phyloP scores from a whole-genome alignment of 768 basidiomycete species.

The Termitomyces sp. region DNA sequence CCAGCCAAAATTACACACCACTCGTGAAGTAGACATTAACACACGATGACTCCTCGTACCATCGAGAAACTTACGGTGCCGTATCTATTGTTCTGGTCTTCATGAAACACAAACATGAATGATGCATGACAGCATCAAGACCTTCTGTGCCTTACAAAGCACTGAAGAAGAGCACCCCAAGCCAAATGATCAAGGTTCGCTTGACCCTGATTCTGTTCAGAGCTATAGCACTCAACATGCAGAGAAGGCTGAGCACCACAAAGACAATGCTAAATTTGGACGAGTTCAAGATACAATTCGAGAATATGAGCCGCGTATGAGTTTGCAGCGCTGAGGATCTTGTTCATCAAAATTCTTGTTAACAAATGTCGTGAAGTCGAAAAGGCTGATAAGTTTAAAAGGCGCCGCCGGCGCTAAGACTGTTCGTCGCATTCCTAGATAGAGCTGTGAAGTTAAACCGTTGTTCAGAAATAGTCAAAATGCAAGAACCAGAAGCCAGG shows the following conservation, averaged over 20 bases:
- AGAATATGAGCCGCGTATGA: neutral
- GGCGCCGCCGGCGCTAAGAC: too few relatives aligned
- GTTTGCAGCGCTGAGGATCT: slow-evolving; percentile 2
- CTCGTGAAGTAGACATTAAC: slow-evolving; percentile 6
- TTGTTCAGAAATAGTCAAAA: neutral
- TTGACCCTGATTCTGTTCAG: slow-evolving; percentile 20
- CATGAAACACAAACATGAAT: neutral
- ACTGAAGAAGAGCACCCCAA: slow-evolving; percentile 17
- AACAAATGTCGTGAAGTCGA: neutral
- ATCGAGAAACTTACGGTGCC: slow-evolving; percentile 11
- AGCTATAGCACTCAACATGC: slow-evolving; percentile 15
- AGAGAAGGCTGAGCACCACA: slow-evolving; percentile 18
- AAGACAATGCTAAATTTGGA: slow-evolving; percentile 16
- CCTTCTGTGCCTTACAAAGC: slow-evolving; percentile 11
- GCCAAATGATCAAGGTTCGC: slow-evolving; percentile 15
- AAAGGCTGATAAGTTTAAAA: too few relatives aligned
- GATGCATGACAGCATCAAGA: neutral
- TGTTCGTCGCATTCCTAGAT: slow-evolving; percentile 8
- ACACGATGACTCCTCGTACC: neutral
- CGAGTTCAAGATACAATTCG: neutral
- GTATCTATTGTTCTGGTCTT: slow-evolving; percentile 23
- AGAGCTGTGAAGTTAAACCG: neutral
- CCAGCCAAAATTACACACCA: slow-evolving; percentile 19
- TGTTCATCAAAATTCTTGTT: neutral
- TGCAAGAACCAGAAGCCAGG: slow-evolving; percentile 12